These are phyloP conservation scores for Penicillium arizonense DNA, from an alignment of 495 filamentous ascomycete genomes.

Conservation along the genomic window DNA sequence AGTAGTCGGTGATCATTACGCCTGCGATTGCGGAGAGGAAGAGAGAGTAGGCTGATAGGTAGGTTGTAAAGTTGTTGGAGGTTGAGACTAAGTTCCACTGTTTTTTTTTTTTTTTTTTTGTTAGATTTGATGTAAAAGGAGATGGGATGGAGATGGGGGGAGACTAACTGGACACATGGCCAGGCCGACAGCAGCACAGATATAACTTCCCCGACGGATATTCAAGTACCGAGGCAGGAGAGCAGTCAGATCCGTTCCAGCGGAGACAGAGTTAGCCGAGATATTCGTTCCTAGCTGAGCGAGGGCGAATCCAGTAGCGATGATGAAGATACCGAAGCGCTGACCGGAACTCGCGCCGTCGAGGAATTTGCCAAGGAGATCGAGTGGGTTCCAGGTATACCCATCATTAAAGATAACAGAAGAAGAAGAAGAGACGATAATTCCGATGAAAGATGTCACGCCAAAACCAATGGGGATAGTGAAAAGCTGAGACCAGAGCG, in stretches of 20 bases:
- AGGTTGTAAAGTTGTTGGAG: conserved; percentile 91
- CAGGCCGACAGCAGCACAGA: conserved; percentile 80
- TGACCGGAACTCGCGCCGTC: conserved; percentile 69
- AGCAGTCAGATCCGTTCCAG: conserved; percentile 89
- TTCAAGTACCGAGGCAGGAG: conserved; percentile 83
- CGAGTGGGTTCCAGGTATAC: conserved; percentile 84
- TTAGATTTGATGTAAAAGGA: background rate
- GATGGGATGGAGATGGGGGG: background rate
- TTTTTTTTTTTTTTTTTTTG: conserved; percentile 6
- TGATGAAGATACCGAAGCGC: conserved; percentile 88
- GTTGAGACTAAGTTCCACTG: conserved; percentile 73
- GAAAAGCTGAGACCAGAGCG: conserved; percentile 84
- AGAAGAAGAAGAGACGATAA: conserved; percentile 87
- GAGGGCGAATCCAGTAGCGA: conserved; percentile 75
- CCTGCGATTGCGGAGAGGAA: conserved; percentile 92
- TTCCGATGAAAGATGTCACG: conserved; percentile 88
- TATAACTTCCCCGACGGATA: conserved; percentile 87
- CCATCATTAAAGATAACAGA: conserved; percentile 69
- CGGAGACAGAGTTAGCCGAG: conserved; percentile 85
- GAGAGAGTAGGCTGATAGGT: conserved; percentile 91
- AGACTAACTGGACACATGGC: conserved; percentile 73
- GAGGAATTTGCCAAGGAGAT: conserved; percentile 72
- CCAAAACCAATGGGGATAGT: conserved; percentile 87
- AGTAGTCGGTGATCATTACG: conserved; percentile 89
- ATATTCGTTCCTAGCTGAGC: conserved; percentile 94